Evolutionary conservation across 2,329 filamentous ascomycete species (phyloP), one percentile per base, ranked within the genome.

Genomic region (Aspergillus sp.): DNA sequence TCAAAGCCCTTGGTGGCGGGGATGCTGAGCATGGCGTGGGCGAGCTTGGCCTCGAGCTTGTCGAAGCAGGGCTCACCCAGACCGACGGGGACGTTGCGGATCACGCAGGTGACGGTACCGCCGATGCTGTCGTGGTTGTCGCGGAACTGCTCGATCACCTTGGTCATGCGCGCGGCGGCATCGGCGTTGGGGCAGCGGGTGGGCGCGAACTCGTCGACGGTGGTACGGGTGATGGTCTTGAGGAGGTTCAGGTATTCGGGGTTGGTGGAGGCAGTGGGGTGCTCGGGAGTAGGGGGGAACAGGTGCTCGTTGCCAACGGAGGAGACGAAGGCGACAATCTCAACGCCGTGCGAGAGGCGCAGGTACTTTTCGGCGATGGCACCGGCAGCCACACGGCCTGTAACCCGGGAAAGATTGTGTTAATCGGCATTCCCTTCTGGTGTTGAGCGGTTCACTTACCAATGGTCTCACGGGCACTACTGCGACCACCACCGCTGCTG

Each of bases 1-100:
- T 98, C 94, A 73, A 98, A 98, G 57, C 90, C 94, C 81, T 98
- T 99, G 39, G 90, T 94, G 3, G 95, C 92, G 5, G 95, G 95
- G 70, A 98, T 96, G 74, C 88, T 92, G 64, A 98, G 85, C 91
- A 99, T 98, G 53, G 91, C 95, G 73, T 98, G 94, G 25, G 87
- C 93, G 50, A 99, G 87, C 74, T 86, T 86, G 7, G 95, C 95
- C 81, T 99, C 93, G 48, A 98, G 84, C 82, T 98, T 98, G 78
- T 96, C 91, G 77, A 99, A 98, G 77, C 87, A 90, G 0, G 94
- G 95, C 83, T 98, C 95, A 61, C 95, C 95, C 2, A 98, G 84
- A 0, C 94, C 94, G 42, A 86, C 85, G 27, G 94, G 95, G 7
- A 87, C 86, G 71, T 96, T 94, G 65, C 90, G 86, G 72, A 98